These are phyloP conservation scores for Microthlaspi erraticum DNA, from an alignment of 345 rosid genomes.

Conservation along the genomic window DNA sequence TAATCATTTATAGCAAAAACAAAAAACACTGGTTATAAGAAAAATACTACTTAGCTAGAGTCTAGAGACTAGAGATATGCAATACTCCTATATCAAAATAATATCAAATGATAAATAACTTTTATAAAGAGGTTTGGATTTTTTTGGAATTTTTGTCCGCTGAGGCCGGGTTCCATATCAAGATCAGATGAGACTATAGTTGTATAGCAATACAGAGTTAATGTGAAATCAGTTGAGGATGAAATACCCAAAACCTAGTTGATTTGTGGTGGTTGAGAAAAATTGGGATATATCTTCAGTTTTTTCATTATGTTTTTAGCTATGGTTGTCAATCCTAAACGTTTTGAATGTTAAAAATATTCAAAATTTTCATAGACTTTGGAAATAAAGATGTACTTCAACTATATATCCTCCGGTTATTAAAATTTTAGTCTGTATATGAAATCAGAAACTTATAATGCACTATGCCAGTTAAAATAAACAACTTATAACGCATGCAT, in stretches of 20 bases:
- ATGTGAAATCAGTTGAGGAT: neutral
- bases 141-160: neutral
- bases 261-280: no score
- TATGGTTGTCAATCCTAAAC: neutral
- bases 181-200: neutral
- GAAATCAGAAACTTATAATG: neutral
- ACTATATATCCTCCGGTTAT: neutral
- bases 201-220: neutral
- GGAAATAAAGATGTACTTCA: neutral
- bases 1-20: neutral
- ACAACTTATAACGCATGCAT: no score
- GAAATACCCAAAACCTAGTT: neutral
- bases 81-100: no score
- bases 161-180: neutral
- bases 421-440: neutral
- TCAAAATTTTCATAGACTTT: neutral
- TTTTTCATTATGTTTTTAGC: neutral
- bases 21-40: no score
- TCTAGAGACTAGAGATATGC: no score
- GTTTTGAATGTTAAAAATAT: neutral
- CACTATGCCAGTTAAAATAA: no score
- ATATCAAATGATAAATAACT: neutral
- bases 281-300: neutral
- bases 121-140: neutral
- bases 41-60: no score